Percentiles rank a stretch among this genome's conserved stretches.
Evolutionary conservation across 2,329 filamentous ascomycete genomes (phyloP).

Genomic region (Septoria linicola): DNA sequence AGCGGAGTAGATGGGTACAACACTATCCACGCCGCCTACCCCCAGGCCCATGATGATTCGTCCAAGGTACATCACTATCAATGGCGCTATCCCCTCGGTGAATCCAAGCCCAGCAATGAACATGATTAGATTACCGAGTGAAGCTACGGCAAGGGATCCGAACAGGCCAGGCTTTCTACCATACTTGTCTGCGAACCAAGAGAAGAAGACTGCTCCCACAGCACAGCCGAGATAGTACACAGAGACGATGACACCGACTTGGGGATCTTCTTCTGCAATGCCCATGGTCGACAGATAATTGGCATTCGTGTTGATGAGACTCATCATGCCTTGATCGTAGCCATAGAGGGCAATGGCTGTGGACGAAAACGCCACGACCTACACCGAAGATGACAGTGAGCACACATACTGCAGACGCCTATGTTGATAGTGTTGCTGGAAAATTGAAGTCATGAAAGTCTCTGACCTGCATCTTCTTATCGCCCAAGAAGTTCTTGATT

Average conservation of each 20-base stretch:
- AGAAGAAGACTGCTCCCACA: constrained; percentile 57
- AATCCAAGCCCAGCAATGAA: constrained; percentile 56
- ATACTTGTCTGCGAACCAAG: constrained; percentile 53
- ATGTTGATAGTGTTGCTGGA: neutral
- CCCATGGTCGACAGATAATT: constrained; percentile 59
- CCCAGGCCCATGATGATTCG: constrained; percentile 57
- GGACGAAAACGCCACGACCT: constrained; percentile 55
- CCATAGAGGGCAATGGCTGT: constrained; percentile 53
- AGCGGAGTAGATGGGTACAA: constrained; percentile 60
- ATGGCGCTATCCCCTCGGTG: constrained; percentile 31
- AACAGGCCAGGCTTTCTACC: constrained; percentile 59
- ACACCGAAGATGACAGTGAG: neutral
- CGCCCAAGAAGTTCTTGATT: constrained; percentile 16
- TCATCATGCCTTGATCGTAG: constrained; percentile 49
- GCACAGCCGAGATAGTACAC: constrained; percentile 64
- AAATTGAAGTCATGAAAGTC: constrained; percentile 5
- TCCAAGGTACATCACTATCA: constrained; percentile 53
- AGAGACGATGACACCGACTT: constrained; percentile 61
- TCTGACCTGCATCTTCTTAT: constrained; percentile 28
- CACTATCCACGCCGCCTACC: constrained; percentile 60
- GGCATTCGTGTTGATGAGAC: constrained; percentile 55
- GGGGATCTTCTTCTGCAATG: constrained; percentile 49
- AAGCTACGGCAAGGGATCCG: constrained; percentile 53
- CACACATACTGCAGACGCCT: neutral
- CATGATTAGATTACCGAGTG: constrained; percentile 60